Evolutionary conservation across 2,329 filamentous ascomycete species (phyloP).

Genomic region (Sporothrix phasma): DNA sequence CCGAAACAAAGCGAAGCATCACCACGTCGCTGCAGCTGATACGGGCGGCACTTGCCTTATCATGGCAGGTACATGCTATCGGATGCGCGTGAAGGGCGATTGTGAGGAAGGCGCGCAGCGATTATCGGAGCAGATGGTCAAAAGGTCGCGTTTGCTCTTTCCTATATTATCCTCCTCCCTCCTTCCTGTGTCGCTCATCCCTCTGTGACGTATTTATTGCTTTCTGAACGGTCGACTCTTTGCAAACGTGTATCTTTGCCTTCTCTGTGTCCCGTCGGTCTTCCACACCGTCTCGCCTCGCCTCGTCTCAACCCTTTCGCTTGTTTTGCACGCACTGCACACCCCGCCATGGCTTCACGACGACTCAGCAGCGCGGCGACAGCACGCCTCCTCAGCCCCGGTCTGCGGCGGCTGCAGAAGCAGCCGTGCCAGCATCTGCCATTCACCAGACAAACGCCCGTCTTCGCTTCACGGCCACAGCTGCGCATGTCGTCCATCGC

Average conservation of each 20-base stretch:
- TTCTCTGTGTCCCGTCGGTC: neutral
- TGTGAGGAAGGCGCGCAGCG: neutral
- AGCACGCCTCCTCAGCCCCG: slow-evolving; percentile 12
- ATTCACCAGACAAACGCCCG: neutral
- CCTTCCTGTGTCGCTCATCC: neutral
- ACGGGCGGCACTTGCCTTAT: neutral
- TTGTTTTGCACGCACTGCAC: neutral
- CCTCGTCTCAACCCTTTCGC: neutral
- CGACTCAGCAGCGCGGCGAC: slow-evolving; percentile 13
- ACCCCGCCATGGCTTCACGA: slow-evolving; percentile 17
- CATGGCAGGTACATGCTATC: slow-evolving; percentile 7
- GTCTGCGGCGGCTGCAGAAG: slow-evolving; percentile 6
- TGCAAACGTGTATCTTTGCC: neutral
- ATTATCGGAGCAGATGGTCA: slow-evolving; percentile 8
- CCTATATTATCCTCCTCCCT: neutral
- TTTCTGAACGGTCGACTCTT: neutral
- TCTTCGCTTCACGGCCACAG: slow-evolving; percentile 14
- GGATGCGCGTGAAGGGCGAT: neutral
- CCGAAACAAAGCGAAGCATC: slow-evolving; percentile 24
- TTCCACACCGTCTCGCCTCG: too few relatives aligned
- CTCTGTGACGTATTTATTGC: neutral
- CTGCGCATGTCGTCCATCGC: slow-evolving; percentile 52
- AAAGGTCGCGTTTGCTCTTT: slow-evolving; percentile 1
- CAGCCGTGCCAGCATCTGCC: neutral
- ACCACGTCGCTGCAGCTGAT: neutral